phyloP scores from a whole-genome alignment of 805 yeast genomes.

The Yarrowia alimentaria region DNA sequence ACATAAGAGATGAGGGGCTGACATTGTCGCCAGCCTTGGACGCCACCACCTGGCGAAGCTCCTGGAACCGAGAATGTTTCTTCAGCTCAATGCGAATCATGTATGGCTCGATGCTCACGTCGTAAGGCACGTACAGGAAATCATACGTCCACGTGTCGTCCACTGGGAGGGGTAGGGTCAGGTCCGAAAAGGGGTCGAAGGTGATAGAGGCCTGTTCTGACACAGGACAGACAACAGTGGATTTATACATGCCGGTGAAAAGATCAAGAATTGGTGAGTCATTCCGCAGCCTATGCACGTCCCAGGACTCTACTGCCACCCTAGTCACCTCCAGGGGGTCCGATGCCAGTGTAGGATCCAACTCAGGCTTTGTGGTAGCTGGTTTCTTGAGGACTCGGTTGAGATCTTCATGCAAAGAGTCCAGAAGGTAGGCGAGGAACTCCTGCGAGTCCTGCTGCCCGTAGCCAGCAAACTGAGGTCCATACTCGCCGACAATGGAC shows the following conservation, averaged over 20 bases:
- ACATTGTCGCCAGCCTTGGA: conserved; percentile 40
- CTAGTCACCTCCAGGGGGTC: conserved; percentile 44
- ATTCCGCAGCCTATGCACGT: conserved; percentile 71
- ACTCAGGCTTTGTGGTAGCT: conserved; percentile 82
- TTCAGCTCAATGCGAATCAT: conserved; percentile 68
- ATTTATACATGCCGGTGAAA: conserved; percentile 87
- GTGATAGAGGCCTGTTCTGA: conserved; percentile 80
- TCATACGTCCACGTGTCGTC: conserved; percentile 67
- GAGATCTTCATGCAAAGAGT: conserved; percentile 88
- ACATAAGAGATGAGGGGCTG: conserved; percentile 45
- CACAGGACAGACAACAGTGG: conserved; percentile 83
- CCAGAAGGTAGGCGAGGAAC: conserved; percentile 79
- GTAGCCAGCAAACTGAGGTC: conserved; percentile 74
- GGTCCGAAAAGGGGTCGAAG: conserved; percentile 89
- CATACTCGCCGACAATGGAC: conserved; percentile 70
- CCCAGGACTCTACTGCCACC: conserved; percentile 78
- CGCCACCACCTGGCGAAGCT: conserved; percentile 61
- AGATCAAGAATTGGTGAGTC: conserved; percentile 82
- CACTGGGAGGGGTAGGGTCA: conserved; percentile 85
- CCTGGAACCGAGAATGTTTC: conserved; percentile 61
- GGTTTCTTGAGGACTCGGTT: conserved; percentile 83
- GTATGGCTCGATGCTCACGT: conserved; percentile 39
- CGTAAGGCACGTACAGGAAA: conserved; percentile 55
- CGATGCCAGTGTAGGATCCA: conserved; percentile 44
- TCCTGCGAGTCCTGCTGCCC: conserved; percentile 95